Conservation (phyloP, 805 yeast genomes). For the Ogataea dorogensis region DNA sequence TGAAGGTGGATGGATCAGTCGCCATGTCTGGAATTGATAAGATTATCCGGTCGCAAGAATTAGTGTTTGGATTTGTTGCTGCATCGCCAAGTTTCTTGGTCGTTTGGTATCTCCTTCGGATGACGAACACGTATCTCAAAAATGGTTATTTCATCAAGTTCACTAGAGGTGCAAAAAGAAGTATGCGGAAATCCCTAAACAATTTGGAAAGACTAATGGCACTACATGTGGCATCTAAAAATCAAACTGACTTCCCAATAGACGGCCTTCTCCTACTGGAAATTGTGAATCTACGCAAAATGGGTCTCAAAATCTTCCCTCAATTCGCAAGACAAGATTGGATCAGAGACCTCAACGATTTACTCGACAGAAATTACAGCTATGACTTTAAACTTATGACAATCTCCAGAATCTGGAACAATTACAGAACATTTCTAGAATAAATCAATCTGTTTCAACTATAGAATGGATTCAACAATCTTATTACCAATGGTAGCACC, state of each 20-base stretch:
- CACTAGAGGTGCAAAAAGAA: conserved; percentile 37
- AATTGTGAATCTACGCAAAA: conserved; percentile 51
- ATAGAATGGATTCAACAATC: conserved; percentile 67
- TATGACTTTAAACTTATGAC: conserved; percentile 43
- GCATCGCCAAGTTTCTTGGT: conserved; percentile 75
- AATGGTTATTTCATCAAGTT: conserved; percentile 37
- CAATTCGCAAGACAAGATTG: conserved; percentile 49
- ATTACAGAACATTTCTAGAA: conserved; percentile 38
- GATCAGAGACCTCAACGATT: conserved; percentile 60
- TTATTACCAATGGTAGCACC: conserved; percentile 93
- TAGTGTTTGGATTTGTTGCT: conserved; percentile 91
- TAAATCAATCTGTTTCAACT: conserved; percentile 1
- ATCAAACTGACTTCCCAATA: conserved; percentile 33
- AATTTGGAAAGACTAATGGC: conserved; percentile 32
- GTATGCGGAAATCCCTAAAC: conserved; percentile 47
- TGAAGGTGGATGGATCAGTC: conserved; percentile 90
- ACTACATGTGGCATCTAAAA: conserved; percentile 20
- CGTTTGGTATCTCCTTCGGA: conserved; percentile 43
- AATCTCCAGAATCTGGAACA: conserved; percentile 59
- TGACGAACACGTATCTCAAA: conserved; percentile 31
- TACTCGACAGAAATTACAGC: conserved; percentile 43
- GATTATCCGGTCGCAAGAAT: conserved; percentile 83
- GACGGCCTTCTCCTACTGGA: conserved; percentile 71
- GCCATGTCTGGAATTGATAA: conserved; percentile 91
- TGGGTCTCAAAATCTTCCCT: conserved; percentile 53